Conservation (phyloP, 2,329 filamentous ascomycete genomes). For the Aspergillus alliaceus region DNA sequence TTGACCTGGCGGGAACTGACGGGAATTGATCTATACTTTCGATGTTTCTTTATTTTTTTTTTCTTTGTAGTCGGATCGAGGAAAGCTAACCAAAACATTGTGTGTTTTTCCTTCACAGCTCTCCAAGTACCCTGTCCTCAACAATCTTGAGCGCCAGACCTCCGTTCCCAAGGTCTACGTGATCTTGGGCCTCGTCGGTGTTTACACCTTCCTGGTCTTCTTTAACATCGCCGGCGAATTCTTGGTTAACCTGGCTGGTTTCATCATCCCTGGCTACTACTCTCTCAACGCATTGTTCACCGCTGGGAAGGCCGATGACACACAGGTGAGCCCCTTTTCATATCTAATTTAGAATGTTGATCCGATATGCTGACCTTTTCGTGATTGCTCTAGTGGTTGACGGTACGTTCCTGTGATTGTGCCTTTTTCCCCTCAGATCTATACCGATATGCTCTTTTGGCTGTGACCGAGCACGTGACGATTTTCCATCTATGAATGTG, state of each 20-base stretch:
- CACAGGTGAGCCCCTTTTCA: slow-evolving; percentile 53
- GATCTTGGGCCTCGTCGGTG: slow-evolving; percentile 62
- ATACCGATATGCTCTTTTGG: slow-evolving; percentile 5
- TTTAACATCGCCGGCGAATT: slow-evolving; percentile 71
- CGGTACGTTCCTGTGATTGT: slow-evolving; percentile 41
- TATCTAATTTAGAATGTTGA: neutral
- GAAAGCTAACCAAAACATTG: slow-evolving; percentile 13
- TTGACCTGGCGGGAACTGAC: neutral
- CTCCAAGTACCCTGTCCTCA: slow-evolving; percentile 66
- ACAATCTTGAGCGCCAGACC: slow-evolving; percentile 68
- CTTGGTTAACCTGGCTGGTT: slow-evolving; percentile 67
- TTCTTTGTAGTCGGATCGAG: neutral
- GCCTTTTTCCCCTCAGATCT: slow-evolving; percentile 6
- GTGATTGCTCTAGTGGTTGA: slow-evolving; percentile 57
- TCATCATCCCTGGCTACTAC: slow-evolving; percentile 66
- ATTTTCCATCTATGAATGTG: slow-evolving; percentile 8
- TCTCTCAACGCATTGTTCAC: slow-evolving; percentile 65
- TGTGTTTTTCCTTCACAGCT: slow-evolving; percentile 48
- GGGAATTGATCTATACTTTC: neutral
- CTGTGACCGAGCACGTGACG: slow-evolving; percentile 25
- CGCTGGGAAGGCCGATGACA: slow-evolving; percentile 61
- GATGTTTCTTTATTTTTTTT: slow-evolving; percentile 2
- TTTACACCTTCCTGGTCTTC: slow-evolving; percentile 71
- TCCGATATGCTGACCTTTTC: slow-evolving; percentile 8
- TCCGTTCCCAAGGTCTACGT: slow-evolving; percentile 68